Base-by-base conservation (phyloP, 768 basidiomycete genomes). In the Dioszegia crocea region DNA sequence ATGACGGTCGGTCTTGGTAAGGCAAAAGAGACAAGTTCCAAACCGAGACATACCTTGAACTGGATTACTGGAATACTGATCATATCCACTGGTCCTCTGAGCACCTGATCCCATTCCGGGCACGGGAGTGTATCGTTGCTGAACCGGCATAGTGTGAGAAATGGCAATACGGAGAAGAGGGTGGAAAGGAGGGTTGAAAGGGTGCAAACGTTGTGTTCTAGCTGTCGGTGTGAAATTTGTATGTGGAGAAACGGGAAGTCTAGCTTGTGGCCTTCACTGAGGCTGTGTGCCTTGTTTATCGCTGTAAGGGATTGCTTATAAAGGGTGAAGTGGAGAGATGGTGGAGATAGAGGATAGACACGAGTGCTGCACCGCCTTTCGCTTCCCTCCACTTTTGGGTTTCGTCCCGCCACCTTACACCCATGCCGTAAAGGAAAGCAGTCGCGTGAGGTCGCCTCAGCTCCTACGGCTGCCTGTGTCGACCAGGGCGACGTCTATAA, bases 41-140 rank as follows among this genome's bases (percentile, higher is more conserved):
- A 33, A 33, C 40, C 40, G 40, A 43, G 40, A 43, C 40, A 43
- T 43, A 43, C 40, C 40, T 16, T 16, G 8, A 9, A 8, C 5
- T 17, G 9, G 16, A 9, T 43, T 5, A 11, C 26, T 33, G 8
- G 33, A 30, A 21, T 53, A 53, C 17, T 53, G 51, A 8, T 40
- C 39, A 27, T 53, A 53, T 29, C 38, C 36, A n/a, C 51, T 53
- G 19, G 40, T 23, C 38, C 51, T 4, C 19, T 40, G 38, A 16
- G 24, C 14, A 24, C 12, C 21, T 4, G 14, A 3, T 41, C 52
- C 58, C 19, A 60, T 39, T 1, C 61, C 61, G 4, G 61, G 57
- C 19, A 63, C 61, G 30, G 61, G 57, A 1, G 57, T 63, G 29
- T 63, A 63, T 30, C 57, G 61, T n/a, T n/a, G n/a, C 33, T 62